Percentiles rank a stretch among this genome's conserved stretches.
These are phyloP conservation scores for Astragalus membranaceus DNA, from an alignment of 306 rosid genomes.

Conservation along the genomic window DNA sequence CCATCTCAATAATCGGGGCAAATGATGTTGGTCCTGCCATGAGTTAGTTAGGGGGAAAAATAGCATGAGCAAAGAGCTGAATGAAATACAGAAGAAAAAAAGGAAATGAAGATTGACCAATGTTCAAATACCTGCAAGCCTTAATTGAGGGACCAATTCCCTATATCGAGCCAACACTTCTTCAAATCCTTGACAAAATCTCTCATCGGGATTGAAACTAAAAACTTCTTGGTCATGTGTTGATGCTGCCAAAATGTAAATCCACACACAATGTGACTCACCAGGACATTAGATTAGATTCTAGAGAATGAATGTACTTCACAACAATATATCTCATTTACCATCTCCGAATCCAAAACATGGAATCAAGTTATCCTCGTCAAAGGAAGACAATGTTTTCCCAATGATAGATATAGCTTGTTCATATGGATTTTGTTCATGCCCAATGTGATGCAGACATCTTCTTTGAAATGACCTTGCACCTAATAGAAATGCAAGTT, in stretches of 20 bases:
- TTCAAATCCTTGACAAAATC: slow-evolving; percentile 87
- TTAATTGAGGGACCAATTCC: slow-evolving; percentile 74
- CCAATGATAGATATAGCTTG: slow-evolving; percentile 93
- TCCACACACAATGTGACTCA: slow-evolving; percentile 10
- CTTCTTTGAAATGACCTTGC: slow-evolving; percentile 72
- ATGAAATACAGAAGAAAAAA: background rate
- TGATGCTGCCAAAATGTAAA: slow-evolving; percentile 60
- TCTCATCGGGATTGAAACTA: slow-evolving; percentile 75
- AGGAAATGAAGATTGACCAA: background rate
- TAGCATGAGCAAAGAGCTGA: slow-evolving; percentile 5
- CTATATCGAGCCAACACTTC: slow-evolving; percentile 74
- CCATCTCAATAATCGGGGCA: slow-evolving; percentile 93
- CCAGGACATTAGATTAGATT: background rate
- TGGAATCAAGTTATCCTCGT: slow-evolving; percentile 89
- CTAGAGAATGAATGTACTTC: background rate
- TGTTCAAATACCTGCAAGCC: slow-evolving; percentile 70
- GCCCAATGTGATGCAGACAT: slow-evolving; percentile 88
- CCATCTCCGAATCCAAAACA: slow-evolving; percentile 99
- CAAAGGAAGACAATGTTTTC: slow-evolving; percentile 76
- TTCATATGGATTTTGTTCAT: slow-evolving; percentile 86
- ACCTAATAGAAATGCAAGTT: slow-evolving; percentile 40
- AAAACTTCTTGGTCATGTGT: slow-evolving; percentile 95
- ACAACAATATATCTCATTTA: slow-evolving; percentile 16
- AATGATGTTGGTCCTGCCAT: slow-evolving; percentile 90
- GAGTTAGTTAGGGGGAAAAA: slow-evolving; percentile 1